Evolutionary conservation across 2,329 filamentous ascomycete species (phyloP), one percentile per base, ranked within the genome.

Genomic region (Chrysoporthe cubensis): DNA sequence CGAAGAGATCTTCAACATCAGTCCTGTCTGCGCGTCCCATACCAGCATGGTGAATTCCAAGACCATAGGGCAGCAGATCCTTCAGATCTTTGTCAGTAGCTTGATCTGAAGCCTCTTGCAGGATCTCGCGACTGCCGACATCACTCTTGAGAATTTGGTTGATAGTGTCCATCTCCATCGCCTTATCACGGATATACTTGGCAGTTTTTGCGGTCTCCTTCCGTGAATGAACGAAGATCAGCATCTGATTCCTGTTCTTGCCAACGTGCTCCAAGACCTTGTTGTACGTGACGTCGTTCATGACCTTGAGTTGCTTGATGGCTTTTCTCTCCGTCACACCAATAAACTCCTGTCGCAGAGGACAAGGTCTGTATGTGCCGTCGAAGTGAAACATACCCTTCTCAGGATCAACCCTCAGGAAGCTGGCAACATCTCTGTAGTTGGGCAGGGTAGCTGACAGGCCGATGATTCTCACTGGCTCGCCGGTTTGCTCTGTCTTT

Each of bases 131-230:
- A 72, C 91, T 97, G 57, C 94, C 95, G 65, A 94, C 94, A 80
- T 99, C 96, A 72, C 93, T 94, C 72, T 93, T 91, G 70, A 99
- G 83, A 69, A 99, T 97, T 79, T 98, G 93, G 68, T 95, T 94
- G 74, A 99, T 98, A 0, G 96, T 97, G 75, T 98, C 96, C 83
- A 93, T 86, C 78, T 99, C 96, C n/a, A 99, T 81, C 3, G 96
- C 95, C 80, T 97, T 97, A 82, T 99, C 96, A 71, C 94, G 88
- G 75, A 99, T 94, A 76, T 97, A 97, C 76, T 92, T 93, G 34
- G 95, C 96, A 3, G 96, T 99, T 82, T 99, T 99, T 9, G 94
- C 94, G 0, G 96, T 99, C 79, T 99, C 96, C 76, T 99, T 99
- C 74, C 96, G 88, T 46, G 96, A 99, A 78, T 99, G 96, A 6